Evolutionary conservation across 2,329 filamentous ascomycete genomes (phyloP).

Genomic region (Botryotinia narcissicola): DNA sequence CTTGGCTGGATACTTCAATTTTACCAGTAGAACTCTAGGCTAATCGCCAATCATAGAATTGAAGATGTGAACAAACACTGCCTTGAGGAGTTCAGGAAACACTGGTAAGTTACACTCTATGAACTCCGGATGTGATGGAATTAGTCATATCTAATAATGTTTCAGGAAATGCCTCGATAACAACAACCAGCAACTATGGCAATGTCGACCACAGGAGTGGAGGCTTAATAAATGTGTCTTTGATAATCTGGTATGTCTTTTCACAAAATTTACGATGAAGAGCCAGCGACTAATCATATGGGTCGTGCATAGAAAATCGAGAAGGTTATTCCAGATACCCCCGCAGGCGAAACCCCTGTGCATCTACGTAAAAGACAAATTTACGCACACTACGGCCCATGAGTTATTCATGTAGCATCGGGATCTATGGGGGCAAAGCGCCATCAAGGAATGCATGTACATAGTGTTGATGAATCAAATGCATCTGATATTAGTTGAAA

Average conservation of each 20-base stretch:
- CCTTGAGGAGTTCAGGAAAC: conserved; percentile 82
- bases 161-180: conserved; percentile 81
- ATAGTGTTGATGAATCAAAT: neutral
- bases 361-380: conserved; percentile 67
- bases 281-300: neutral
- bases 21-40: conserved; percentile 6
- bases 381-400: conserved; percentile 32
- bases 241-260: conserved; percentile 77
- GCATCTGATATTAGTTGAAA: too few relatives aligned
- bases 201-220: conserved; percentile 86
- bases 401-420: neutral
- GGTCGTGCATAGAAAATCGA: conserved; percentile 63
- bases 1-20: neutral
- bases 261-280: neutral
- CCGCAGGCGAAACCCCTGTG: conserved; percentile 66
- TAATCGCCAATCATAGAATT: conserved; percentile 55
- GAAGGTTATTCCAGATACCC: conserved; percentile 75
- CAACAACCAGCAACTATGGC: conserved; percentile 97
- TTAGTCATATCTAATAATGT: neutral
- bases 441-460: conserved; percentile 15
- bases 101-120: conserved; percentile 53
- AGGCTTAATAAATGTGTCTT: conserved; percentile 93
- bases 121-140: neutral
- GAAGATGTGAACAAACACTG: conserved; percentile 96
- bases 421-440: too few relatives aligned